Conservation (phyloP, 371 early-diverging fungal species). For the Lichtheimia ornata region DNA sequence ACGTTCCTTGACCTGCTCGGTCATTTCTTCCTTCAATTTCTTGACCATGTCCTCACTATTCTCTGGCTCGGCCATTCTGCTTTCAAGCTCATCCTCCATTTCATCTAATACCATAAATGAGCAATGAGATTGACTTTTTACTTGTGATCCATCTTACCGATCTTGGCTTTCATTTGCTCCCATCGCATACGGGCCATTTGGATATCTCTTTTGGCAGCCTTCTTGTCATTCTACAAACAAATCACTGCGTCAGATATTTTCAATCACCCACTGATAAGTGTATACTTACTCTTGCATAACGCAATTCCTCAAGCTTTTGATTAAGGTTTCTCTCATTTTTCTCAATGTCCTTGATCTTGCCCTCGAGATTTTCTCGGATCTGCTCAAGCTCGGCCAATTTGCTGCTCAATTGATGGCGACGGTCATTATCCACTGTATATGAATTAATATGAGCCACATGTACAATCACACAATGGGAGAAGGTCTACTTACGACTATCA, state of each 20-base stretch:
- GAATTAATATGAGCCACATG: background rate
- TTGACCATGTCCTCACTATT: background rate
- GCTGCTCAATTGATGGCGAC: constrained; percentile 16
- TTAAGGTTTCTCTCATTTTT: background rate
- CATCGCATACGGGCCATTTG: constrained; percentile 10
- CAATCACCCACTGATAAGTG: background rate
- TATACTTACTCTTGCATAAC: constrained; percentile 4
- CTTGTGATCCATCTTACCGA: constrained; percentile 9
- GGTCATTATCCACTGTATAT: constrained; percentile 31
- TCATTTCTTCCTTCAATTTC: constrained; percentile 10
- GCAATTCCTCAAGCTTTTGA: background rate
- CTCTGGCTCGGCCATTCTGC: background rate
- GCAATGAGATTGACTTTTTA: no score
- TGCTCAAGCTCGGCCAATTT: constrained; percentile 1
- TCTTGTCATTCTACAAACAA: constrained; percentile 9
- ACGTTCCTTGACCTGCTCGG: constrained; percentile 12
- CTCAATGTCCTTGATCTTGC: constrained; percentile 28
- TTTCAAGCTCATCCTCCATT: constrained; percentile 10
- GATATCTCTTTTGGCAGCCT: constrained; percentile 31
- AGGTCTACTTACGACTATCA: constrained; percentile 41
- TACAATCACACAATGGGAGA: background rate
- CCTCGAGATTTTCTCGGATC: background rate
- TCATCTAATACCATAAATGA: constrained; percentile 2
- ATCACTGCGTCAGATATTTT: no score
- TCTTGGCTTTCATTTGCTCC: constrained; percentile 12